Base-by-base conservation (phyloP, 2,329 filamentous ascomycete genomes). In the Seiridium cupressi region DNA sequence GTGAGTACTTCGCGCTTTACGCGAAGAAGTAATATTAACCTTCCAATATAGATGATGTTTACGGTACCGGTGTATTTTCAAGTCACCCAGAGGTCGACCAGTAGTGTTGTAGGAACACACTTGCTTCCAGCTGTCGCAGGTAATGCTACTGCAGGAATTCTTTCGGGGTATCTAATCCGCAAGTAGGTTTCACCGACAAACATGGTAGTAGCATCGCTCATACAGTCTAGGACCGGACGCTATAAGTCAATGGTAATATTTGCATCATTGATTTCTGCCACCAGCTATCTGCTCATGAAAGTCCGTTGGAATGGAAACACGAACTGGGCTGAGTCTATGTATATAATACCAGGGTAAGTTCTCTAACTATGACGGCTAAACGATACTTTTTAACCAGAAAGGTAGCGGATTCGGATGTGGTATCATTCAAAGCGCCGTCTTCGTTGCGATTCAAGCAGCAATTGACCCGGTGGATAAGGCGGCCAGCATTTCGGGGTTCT, bases 231-330 rank as follows among this genome's bases (percentile, higher is more conserved):
- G 31, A 89, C 85, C 0, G 87, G 87, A 0, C 77, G 78, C 1
- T 90, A 89, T 69, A 88, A 87, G 61, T 63, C 70, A 0, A 75
- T 87, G 0, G 75, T 85, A 0, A 74, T 84, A 1, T 53, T 84
- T 0, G 81, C 84, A 0, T 79, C 82, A 0, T 55, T 83, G 0
- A 72, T 80, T 1, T 81, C 84, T 0, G 78, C 80, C 0, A 59
- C 80, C 1, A 76, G 80, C 4, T 88, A 89, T 61, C 51, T 75
- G 0, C 70, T 87, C 0, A 77, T 89, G 3, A 70, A 83, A 5
- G 65, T 85, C 1, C 75, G 80, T 26, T 90, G 88, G 88, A 77
- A 83, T 10, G 87, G 86, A 0, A 63, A 84, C 40, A 89, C 85
- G 0, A 79, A 78, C 8, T 77, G 79, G 64, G 73, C 73, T 61